Conservation (phyloP, 371 early-diverging fungal species). For the Mortierella sp. region DNA sequence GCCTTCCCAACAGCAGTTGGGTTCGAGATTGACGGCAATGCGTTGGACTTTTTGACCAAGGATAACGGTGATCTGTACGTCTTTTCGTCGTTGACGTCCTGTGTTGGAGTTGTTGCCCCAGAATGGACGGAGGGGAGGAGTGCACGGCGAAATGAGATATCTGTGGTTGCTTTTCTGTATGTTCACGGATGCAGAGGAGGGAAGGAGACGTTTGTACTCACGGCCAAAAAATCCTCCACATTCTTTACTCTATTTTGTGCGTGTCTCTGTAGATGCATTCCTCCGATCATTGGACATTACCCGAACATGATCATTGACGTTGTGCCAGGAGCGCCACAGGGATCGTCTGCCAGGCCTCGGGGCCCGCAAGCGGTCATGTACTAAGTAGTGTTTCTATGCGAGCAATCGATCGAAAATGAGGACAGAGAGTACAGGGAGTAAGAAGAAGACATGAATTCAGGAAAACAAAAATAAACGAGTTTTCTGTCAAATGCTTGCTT, state of each 20-base stretch:
- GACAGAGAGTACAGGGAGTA: neutral
- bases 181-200: too few species aligned
- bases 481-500: too few species aligned
- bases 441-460: neutral
- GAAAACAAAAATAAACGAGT: too few species aligned
- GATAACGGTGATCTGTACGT: conserved; percentile 2
- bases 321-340: neutral
- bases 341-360: neutral
- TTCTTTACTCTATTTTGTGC: neutral
- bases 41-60: conserved; percentile 1
- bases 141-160: too few species aligned
- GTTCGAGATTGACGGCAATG: neutral
- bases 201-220: too few species aligned
- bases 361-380: neutral
- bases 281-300: conserved; percentile 6
- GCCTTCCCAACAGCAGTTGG: neutral
- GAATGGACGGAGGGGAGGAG: neutral
- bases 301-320: neutral
- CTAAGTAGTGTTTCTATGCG: neutral
- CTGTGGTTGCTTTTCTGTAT: neutral
- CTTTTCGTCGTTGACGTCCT: neutral
- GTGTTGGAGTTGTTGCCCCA: neutral
- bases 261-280: neutral
- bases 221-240: neutral
- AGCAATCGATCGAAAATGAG: neutral